Conservation (phyloP, 495 filamentous ascomycete genomes). For the Viridothelium virens region DNA sequence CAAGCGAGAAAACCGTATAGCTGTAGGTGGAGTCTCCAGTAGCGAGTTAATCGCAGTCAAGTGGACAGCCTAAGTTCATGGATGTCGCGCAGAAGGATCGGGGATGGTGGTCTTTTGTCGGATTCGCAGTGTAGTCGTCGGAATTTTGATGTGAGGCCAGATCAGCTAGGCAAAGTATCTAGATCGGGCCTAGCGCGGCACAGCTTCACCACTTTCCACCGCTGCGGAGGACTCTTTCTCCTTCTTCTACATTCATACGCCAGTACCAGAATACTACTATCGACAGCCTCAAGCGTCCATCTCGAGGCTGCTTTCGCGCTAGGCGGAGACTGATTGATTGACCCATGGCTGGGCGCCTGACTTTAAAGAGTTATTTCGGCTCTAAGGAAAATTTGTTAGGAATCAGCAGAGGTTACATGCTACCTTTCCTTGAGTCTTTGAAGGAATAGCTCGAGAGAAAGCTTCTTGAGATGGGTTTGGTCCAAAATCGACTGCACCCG, state of each 20-base stretch:
- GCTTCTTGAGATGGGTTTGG: no score
- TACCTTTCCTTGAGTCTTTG: neutral
- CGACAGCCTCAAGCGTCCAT: constrained; percentile 47
- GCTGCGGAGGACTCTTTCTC: constrained; percentile 39
- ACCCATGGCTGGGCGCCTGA: constrained; percentile 75
- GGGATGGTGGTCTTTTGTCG: no score
- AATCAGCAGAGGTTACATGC: constrained; percentile 74
- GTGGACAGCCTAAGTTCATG: no score
- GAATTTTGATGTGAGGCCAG: constrained; percentile 5
- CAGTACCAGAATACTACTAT: constrained; percentile 47
- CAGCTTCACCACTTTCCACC: constrained; percentile 36
- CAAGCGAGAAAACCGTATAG: no score
- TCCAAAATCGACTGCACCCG: no score
- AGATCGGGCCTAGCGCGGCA: neutral
- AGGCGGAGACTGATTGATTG: constrained; percentile 51
- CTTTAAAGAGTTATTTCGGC: constrained; percentile 61
- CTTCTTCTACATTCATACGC: constrained; percentile 38
- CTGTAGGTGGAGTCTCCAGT: no score
- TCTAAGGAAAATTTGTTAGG: constrained; percentile 58
- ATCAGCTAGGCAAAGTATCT: neutral
- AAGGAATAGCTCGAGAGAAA: no score
- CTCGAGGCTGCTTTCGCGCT: constrained; percentile 60
- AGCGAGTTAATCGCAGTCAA: no score
- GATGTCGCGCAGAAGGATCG: no score
- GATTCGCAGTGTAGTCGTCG: neutral